Percentiles rank a stretch among this genome's conserved stretches.
Evolutionary conservation across 2,329 filamentous ascomycete species (phyloP).

Genomic region (Bertia moriformis): DNA sequence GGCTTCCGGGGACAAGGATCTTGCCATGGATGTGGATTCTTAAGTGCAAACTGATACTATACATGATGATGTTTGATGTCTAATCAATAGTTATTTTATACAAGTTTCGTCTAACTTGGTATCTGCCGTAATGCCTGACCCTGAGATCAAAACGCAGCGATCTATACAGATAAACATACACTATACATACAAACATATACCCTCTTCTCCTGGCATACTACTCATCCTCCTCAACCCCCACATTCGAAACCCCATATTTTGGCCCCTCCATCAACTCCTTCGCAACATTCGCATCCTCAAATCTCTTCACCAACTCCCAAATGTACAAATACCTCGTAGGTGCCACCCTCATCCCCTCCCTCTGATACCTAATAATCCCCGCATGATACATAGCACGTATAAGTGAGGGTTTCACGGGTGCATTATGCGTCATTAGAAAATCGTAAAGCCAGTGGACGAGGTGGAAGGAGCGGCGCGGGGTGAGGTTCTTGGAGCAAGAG

Average conservation of each 20-base stretch:
- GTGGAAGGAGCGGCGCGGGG: neutral
- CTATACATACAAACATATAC: too few relatives aligned
- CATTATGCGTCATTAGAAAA: neutral
- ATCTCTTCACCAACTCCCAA: neutral
- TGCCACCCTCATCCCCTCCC: neutral
- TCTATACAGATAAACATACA: too few relatives aligned
- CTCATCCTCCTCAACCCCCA: too few relatives aligned
- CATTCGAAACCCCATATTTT: too few relatives aligned
- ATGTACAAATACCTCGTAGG: neutral
- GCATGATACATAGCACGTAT: neutral
- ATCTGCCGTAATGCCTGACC: too few relatives aligned
- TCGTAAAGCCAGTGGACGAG: neutral
- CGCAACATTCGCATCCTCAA: neutral
- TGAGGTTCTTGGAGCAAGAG: neutral
- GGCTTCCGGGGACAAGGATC: constrained; percentile 20
- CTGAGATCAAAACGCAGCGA: too few relatives aligned
- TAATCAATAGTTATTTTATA: too few relatives aligned
- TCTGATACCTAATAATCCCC: neutral
- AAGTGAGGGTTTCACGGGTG: neutral
- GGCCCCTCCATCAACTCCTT: neutral
- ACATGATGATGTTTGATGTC: too few relatives aligned
- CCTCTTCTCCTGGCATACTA: too few relatives aligned
- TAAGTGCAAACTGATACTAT: too few relatives aligned
- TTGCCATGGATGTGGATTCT: neutral
- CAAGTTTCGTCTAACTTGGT: too few relatives aligned